These are phyloP conservation scores for Leccinum variicolor DNA, from an alignment of 768 basidiomycete species.

Conservation along the genomic window DNA sequence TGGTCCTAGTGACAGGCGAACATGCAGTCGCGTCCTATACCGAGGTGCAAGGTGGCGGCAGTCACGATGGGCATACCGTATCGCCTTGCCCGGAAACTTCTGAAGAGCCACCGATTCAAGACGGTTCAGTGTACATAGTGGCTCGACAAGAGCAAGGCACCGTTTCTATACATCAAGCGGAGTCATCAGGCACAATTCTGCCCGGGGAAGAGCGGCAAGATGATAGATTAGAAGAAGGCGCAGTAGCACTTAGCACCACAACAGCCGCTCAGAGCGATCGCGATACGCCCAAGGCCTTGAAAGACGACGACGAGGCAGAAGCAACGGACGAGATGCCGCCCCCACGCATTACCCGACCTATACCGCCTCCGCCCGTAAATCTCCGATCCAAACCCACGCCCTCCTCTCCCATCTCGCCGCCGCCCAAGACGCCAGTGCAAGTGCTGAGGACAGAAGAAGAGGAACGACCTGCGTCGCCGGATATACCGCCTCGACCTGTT, in stretches of 20 bases:
- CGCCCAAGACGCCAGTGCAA: constrained; percentile 9
- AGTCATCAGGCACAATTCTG: not conserved
- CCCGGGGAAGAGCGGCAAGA: not conserved
- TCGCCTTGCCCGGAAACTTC: not conserved
- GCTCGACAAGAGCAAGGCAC: constrained; percentile 4
- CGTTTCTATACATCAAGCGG: not conserved
- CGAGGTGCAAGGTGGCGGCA: constrained; percentile 12
- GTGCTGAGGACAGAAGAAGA: constrained; percentile 19
- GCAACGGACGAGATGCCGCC: constrained; percentile 28
- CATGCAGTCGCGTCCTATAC: constrained; percentile 10
- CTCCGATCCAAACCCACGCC: constrained; percentile 21
- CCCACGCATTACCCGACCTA: constrained; percentile 29
- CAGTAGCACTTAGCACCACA: not conserved
- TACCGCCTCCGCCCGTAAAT: constrained; percentile 33
- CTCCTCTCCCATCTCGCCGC: constrained; percentile 11
- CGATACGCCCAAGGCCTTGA: not conserved
- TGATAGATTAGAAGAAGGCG: not conserved
- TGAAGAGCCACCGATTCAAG: constrained; percentile 8
- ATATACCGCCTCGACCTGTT: constrained; percentile 28
- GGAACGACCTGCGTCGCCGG: constrained; percentile 27
- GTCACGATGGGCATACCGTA: constrained; percentile 1
- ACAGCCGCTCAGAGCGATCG: constrained; percentile 1
- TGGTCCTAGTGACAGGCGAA: constrained; percentile 22
- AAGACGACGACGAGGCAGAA: constrained; percentile 8
- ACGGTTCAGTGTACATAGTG: not conserved